Conservation (phyloP, 495 filamentous ascomycete genomes). For the Aspergillus funiculosus region DNA sequence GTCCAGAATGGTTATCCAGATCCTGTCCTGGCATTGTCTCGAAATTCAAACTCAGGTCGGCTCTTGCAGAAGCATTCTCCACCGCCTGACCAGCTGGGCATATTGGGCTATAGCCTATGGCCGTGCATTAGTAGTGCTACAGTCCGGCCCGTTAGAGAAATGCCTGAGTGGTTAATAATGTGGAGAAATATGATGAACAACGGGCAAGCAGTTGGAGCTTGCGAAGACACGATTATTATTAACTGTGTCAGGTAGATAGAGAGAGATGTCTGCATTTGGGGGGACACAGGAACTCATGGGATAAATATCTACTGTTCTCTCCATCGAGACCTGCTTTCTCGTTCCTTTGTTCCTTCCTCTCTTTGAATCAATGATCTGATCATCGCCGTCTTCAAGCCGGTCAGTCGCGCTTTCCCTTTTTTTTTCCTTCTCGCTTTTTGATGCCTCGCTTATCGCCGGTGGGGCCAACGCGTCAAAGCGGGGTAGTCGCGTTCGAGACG, state of each 20-base stretch:
- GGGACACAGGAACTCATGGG: too few relatives aligned
- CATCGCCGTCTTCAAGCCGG: neutral
- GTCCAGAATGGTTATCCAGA: neutral
- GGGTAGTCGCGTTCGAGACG: constrained; percentile 19
- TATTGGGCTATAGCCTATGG: too few relatives aligned
- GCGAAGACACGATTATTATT: too few relatives aligned
- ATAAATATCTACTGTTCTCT: too few relatives aligned
- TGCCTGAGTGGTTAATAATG: neutral
- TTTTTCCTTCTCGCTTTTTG: neutral
- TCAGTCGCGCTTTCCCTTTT: neutral
- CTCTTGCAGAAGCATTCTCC: constrained; percentile 19
- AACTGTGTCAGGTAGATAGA: neutral
- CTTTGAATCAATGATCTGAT: neutral
- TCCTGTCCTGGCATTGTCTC: neutral
- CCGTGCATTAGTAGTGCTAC: constrained; percentile 23
- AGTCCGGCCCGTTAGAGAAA: neutral
- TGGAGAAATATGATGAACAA: neutral
- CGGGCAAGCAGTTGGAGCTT: too few relatives aligned
- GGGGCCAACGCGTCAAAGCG: constrained; percentile 17
- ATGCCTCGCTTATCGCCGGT: constrained; percentile 11
- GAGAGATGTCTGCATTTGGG: neutral
- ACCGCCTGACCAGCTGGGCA: constrained; percentile 12
- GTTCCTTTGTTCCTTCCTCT: neutral
- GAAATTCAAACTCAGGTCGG: constrained; percentile 18
- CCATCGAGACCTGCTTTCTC: too few relatives aligned